phyloP scores from a whole-genome alignment of 192 early-diverging fungal species.

The Martensiomyces pterosporus region DNA sequence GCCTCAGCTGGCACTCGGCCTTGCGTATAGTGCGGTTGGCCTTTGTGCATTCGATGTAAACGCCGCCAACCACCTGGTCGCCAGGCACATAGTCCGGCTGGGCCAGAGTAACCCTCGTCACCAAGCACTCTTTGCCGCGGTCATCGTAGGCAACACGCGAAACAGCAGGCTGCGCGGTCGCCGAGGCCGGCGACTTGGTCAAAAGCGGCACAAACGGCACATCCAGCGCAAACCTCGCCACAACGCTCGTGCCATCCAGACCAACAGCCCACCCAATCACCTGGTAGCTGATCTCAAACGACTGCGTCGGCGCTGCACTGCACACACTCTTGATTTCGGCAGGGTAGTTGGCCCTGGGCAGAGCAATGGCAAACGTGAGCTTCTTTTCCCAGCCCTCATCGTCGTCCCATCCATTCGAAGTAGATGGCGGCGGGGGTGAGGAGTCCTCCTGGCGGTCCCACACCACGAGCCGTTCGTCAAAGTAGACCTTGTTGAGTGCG shows the following conservation, averaged over 20 bases:
- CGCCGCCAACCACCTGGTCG: conserved; percentile 46
- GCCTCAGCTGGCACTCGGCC: conserved; percentile 44
- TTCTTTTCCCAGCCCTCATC: not conserved
- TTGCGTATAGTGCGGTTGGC: conserved; percentile 36
- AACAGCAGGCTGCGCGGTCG: conserved; percentile 26
- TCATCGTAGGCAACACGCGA: conserved; percentile 33
- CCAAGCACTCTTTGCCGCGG: conserved; percentile 31
- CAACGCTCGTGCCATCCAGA: not conserved
- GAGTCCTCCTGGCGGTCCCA: too few relatives aligned
- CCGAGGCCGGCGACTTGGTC: conserved; percentile 3
- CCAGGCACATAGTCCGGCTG: conserved; percentile 40
- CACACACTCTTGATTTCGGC: conserved; percentile 22
- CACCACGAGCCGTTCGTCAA: conserved; percentile 43
- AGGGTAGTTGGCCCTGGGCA: conserved; percentile 43
- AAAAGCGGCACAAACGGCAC: conserved; percentile 25
- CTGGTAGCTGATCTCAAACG: conserved; percentile 46
- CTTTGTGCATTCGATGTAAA: conserved; percentile 36
- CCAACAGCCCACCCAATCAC: conserved; percentile 22
- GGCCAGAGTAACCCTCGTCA: conserved; percentile 41
- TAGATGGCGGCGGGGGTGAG: too few relatives aligned
- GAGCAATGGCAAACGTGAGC: conserved; percentile 33
- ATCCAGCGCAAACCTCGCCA: conserved; percentile 2
- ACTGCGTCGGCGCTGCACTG: conserved; percentile 34
- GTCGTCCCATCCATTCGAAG: not conserved
- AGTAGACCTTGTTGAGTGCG: conserved; percentile 37